Base-by-base conservation (phyloP, 371 early-diverging fungal genomes). In the Mucor piriformis region DNA sequence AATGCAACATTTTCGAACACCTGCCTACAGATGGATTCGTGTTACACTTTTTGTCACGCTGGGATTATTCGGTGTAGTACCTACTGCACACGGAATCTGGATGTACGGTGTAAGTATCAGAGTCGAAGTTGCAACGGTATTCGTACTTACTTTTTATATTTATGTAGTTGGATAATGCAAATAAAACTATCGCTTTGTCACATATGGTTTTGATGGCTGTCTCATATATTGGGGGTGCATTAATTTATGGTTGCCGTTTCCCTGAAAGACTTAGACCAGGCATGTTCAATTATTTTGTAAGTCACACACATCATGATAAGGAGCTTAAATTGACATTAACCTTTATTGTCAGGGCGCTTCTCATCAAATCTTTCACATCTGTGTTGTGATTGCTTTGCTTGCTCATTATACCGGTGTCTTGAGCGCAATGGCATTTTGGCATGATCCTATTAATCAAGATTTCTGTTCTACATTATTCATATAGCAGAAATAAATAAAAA, bases 321-420 rank as follows among this genome's bases (percentile, higher is more conserved):
- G n/a, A 23, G 21, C n/a, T 18, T 20, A 43, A 21, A 10, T 2
- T 12, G 43, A 20, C 15, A 8, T 16, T 34, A 3, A 13, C 15
- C 13, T 33, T 13, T 46, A 24, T 20, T 35, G 47, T 3, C 67
- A 87, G 87, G 72, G 72, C 46, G 83, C 92, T 3, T 93, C 94
- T 27, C 97, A 96, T 72, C 95, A 95, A 74, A 94, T 96, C 49
- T 96, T 93, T 59, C 97, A 96, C 59, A 33, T 90, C 2, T 86
- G 88, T 55, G 96, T 95, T 0, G 77, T 95, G 6, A 60, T 84
- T n/a, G 97, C 93, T 4, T 85, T 92, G 10, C 44, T 81, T 1
- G 62, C 84, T 43, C 96, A 95, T 64, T 95, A 91, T 57, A 49
- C 87, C 34, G 96, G 93, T 44, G 88, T 94, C 10, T 77, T 85